These are phyloP conservation scores for Tetrastigma voinierianum DNA, from an alignment of 164 flowering plant species.

Conservation along the genomic window DNA sequence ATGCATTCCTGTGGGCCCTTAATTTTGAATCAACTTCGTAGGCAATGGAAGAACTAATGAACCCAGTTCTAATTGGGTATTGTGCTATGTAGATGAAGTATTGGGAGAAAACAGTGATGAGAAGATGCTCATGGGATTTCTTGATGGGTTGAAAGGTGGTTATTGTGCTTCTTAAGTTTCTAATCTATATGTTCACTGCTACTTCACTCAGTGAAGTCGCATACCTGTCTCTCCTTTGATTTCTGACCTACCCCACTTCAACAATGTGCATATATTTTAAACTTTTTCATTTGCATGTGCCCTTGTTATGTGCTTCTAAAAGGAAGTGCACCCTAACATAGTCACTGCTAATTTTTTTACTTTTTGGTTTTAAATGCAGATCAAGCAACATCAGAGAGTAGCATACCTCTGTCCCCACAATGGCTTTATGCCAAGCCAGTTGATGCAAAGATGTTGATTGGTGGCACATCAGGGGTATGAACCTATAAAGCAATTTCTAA, in stretches of 20 bases:
- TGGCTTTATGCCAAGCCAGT: conserved; percentile 88
- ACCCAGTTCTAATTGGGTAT: too few species aligned
- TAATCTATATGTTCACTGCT: not conserved
- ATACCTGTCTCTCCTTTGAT: too few species aligned
- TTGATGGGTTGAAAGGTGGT: conserved; percentile 72
- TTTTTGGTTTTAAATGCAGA: conserved; percentile 37
- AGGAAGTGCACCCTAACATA: too few species aligned
- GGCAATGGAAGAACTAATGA: too few species aligned
- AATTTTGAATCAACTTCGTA: too few species aligned
- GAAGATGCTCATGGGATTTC: conserved; percentile 38
- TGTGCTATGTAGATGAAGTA: conserved; percentile 24
- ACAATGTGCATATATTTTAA: too few species aligned
- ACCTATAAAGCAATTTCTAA: not conserved
- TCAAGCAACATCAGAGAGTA: conserved; percentile 63
- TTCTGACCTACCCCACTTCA: too few species aligned
- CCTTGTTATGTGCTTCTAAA: too few species aligned
- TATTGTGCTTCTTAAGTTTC: too few species aligned
- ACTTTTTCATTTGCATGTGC: too few species aligned
- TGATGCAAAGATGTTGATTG: conserved; percentile 43
- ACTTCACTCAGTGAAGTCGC: too few species aligned
- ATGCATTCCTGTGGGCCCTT: too few species aligned
- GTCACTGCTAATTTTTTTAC: not conserved
- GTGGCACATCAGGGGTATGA: conserved; percentile 10
- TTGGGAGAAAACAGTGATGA: conserved; percentile 48
- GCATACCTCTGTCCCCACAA: conserved; percentile 88